Conservation (phyloP, 2,329 filamentous ascomycete species). For the Coniochaeta pulveracea region DNA sequence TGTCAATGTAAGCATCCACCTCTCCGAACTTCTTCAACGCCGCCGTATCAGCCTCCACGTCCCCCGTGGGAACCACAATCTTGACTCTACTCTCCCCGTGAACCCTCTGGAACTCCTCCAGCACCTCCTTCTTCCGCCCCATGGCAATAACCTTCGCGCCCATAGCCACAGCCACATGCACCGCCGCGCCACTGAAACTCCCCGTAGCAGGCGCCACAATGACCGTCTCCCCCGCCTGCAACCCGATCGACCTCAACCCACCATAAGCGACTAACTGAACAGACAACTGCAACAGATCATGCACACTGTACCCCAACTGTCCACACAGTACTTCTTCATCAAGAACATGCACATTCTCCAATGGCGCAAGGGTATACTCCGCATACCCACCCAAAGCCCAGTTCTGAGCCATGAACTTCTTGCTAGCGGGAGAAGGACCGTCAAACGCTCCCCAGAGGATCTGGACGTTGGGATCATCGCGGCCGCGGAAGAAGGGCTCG, state of each 20-base stretch:
- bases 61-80: slow-evolving; percentile 28
- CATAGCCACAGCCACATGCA: slow-evolving; percentile 32
- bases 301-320: slow-evolving; percentile 23
- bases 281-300: slow-evolving; percentile 25
- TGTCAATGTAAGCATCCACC: slow-evolving; percentile 32
- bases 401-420: slow-evolving; percentile 17
- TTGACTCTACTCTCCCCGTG: slow-evolving; percentile 18
- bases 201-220: slow-evolving; percentile 35
- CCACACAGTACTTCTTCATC: slow-evolving; percentile 18
- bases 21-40: slow-evolving; percentile 13
- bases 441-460: slow-evolving; percentile 19
- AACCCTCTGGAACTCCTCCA: slow-evolving; percentile 22
- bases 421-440: slow-evolving; percentile 13
- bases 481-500: slow-evolving; percentile 19
- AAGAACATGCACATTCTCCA: slow-evolving; percentile 22
- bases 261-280: slow-evolving; percentile 29
- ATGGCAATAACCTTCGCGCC: slow-evolving; percentile 38
- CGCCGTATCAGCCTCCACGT: slow-evolving; percentile 22
- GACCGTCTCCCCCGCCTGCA: slow-evolving; percentile 33
- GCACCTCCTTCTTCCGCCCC: slow-evolving; percentile 26
- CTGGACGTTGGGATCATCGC: slow-evolving; percentile 19
- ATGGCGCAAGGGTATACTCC: slow-evolving; percentile 21
- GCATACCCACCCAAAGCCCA: slow-evolving; percentile 22
- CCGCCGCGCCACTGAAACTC: slow-evolving; percentile 29
- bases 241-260: slow-evolving; percentile 28